phyloP scores from a whole-genome alignment of 345 rosid genomes.

The Atalantia buxifolia region DNA sequence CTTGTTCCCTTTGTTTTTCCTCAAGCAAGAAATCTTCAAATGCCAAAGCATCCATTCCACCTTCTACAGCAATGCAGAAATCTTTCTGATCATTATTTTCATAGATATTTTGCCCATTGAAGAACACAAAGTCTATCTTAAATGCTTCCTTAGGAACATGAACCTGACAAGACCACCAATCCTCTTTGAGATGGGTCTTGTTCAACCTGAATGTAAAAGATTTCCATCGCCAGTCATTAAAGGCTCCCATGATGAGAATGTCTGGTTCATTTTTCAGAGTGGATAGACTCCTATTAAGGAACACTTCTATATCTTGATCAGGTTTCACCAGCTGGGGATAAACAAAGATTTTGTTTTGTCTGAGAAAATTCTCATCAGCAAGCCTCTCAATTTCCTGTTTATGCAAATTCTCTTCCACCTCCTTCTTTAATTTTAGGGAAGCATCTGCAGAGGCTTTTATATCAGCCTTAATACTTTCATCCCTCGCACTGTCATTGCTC shows the following conservation, averaged over 20 bases:
- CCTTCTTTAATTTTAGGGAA: conserved; percentile 35
- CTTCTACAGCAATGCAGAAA: conserved; percentile 64
- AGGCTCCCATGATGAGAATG: conserved; percentile 81
- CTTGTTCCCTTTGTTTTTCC: conserved; percentile 75
- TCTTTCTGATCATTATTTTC: conserved; percentile 77
- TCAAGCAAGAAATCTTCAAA: conserved; percentile 87
- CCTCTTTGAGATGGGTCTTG: conserved; percentile 56
- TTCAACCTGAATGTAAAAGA: conserved; percentile 67
- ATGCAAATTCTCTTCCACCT: conserved; percentile 40
- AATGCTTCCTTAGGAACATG: conserved; percentile 87
- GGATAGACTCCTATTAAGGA: conserved; percentile 62
- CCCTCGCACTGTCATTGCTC: conserved; percentile 9
- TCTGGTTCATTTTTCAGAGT: conserved; percentile 55
- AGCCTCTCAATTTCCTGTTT: conserved; percentile 56
- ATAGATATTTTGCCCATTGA: conserved; percentile 64
- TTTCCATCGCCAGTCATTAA: conserved; percentile 92
- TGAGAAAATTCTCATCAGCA: conserved; percentile 46
- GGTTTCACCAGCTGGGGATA: conserved; percentile 61
- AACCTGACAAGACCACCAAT: conserved; percentile 86
- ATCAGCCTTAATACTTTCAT: conserved; percentile 8
- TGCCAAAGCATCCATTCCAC: conserved; percentile 62
- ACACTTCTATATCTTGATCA: conserved; percentile 69
- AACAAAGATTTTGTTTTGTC: conserved; percentile 57
- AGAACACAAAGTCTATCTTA: conserved; percentile 88
- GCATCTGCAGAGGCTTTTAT: conserved; percentile 27